Base-by-base conservation (phyloP, 2,329 filamentous ascomycete species). In the Exophiala viscosa region DNA sequence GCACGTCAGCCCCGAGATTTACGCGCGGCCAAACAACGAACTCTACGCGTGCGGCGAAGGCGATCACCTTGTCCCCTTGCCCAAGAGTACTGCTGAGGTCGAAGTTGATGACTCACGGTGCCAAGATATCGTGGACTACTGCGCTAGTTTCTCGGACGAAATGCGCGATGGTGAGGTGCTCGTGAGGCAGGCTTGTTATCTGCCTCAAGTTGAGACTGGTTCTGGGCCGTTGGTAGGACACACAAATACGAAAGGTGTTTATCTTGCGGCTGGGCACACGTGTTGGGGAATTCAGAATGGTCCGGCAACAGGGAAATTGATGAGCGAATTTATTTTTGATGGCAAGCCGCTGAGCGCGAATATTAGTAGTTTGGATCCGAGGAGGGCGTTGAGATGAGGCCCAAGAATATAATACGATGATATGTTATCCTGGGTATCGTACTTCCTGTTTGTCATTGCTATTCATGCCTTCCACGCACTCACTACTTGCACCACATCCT, bases 281-380 rank as follows among this genome's bases (percentile, higher is more conserved):
- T 97, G 92, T 73, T 99, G 93, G 93, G 93, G 93, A 0, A 96
- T 99, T 17, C 92, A 97, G 73, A 97, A 99, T 72, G 90, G 85
- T 0, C 91, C 92, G 1, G 93, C 80, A 1, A 97, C 92, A 6
- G 88, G 88, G 3, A 88, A 85, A 70, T 69, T 92, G 35, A 86
- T 93, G 75, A 86, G 86, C 34, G 87, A 92, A 69, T 83, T 88
- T 70, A 73, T 93, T 2, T 83, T 91, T 63, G 87, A 91, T 49
- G 88, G 87, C 0, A 70, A 74, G 54, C 81, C 85, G 1, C 84
- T 70, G 64, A 90, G 86, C 61, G 85, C 87, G 3, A 77, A 84
- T 57, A 77, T 90, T 8, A 73, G 74, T 1, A 79, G 76, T 34
- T 67, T 92, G 58, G 85, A 91, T 67, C 88, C 88, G 1, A 78